These are phyloP conservation scores for Aspergillus unguis DNA, from an alignment of 2,329 filamentous ascomycete species.

Conservation along the genomic window DNA sequence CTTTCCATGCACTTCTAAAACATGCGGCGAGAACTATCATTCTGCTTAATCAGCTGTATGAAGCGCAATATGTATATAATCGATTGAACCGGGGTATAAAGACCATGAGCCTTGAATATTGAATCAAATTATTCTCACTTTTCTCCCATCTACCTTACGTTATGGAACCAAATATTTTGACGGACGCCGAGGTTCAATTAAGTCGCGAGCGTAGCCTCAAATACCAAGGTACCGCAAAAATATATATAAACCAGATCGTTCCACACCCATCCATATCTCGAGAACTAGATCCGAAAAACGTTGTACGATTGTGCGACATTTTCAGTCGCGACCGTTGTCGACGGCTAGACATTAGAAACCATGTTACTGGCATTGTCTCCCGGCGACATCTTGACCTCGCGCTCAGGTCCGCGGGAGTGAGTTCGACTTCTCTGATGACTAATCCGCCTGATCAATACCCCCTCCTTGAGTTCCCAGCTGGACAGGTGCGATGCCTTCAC, in stretches of 20 bases:
- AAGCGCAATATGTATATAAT: too few species aligned
- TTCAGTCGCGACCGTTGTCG: conserved; percentile 23
- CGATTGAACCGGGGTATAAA: too few species aligned
- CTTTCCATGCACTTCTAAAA: too few species aligned
- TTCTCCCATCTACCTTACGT: too few species aligned
- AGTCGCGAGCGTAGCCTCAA: conserved; percentile 20
- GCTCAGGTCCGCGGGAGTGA: neutral
- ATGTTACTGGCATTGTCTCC: conserved; percentile 30
- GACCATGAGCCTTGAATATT: too few species aligned
- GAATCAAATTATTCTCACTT: too few species aligned
- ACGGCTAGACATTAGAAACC: conserved; percentile 26
- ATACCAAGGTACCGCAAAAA: conserved; percentile 23
- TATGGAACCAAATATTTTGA: too few species aligned
- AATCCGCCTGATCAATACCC: conserved; percentile 11
- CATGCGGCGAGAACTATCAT: too few species aligned
- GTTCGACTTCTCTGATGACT: neutral
- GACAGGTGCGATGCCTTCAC: conserved; percentile 25
- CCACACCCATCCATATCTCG: conserved; percentile 19
- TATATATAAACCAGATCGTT: conserved; percentile 24
- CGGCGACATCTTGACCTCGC: neutral
- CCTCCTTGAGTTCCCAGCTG: conserved; percentile 19
- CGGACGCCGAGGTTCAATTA: conserved; percentile 16
- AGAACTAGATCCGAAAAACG: neutral
- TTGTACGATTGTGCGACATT: conserved; percentile 20
- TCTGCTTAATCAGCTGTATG: too few species aligned